Conservation (phyloP, 2,329 filamentous ascomycete species). For the Capronia epimyces region DNA sequence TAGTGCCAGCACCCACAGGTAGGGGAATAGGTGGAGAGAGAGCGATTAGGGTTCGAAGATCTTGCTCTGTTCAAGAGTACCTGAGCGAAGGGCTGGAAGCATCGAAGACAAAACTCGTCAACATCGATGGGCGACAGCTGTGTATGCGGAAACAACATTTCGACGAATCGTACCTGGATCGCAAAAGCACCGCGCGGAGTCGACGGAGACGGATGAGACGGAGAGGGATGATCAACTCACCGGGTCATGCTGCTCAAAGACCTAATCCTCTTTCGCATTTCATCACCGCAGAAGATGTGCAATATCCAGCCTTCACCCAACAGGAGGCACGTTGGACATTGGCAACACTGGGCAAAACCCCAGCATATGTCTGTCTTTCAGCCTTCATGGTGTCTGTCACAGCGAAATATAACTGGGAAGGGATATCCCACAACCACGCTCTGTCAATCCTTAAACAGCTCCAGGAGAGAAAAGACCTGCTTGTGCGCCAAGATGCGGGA, state of each 20-base stretch:
- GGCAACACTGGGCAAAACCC: neutral
- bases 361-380: conserved; percentile 2
- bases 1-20: conserved; percentile 2
- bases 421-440: neutral
- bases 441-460: neutral
- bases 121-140: neutral
- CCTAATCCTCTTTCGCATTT: conserved; percentile 3
- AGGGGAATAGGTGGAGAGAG: neutral
- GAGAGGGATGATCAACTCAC: neutral
- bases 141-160: conserved; percentile 1
- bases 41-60: neutral
- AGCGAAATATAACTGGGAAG: conserved; percentile 3
- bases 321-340: conserved; percentile 2
- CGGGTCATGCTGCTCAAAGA: neutral
- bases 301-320: conserved; percentile 4
- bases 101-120: neutral
- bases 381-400: neutral
- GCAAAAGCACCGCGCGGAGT: too few relatives aligned
- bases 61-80: neutral
- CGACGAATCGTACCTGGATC: conserved; percentile 1
- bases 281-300: neutral
- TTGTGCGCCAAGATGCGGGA: neutral
- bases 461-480: neutral
- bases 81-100: neutral
- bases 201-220: neutral